Percentiles rank a stretch among this genome's conserved stretches.
Evolutionary conservation across 1,284 basidiomycete species (phyloP).

Genomic region (Irpex sp.): DNA sequence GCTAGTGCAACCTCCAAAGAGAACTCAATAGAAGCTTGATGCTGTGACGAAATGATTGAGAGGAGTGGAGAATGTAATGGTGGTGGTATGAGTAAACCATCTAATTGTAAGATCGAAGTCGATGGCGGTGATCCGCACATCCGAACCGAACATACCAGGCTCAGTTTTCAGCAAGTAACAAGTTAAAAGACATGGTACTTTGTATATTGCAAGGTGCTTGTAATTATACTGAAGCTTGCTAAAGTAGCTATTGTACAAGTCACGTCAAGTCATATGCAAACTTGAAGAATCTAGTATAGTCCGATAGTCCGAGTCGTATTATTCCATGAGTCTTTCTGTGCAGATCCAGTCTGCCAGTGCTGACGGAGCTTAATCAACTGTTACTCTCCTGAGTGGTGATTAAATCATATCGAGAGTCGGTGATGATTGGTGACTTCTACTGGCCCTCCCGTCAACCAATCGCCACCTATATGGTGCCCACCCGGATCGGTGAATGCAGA

Average conservation of each 20-base stretch:
- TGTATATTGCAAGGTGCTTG: neutral
- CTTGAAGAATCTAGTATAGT: neutral
- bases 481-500: neutral
- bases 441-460: neutral
- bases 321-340: neutral
- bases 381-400: neutral
- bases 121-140: neutral
- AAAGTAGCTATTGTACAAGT: conserved; percentile 3
- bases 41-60: neutral
- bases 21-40: too few species aligned
- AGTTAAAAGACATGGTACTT: too few species aligned
- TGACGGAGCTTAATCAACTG: neutral
- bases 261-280: conserved; percentile 2
- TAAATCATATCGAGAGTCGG: neutral
- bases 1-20: too few species aligned
- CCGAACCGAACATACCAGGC: neutral
- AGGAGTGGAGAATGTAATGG: neutral
- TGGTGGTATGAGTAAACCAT: neutral
- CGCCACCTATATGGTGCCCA: neutral
- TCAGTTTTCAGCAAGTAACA: neutral
- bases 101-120: neutral
- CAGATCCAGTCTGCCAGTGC: conserved; percentile 1
- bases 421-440: neutral
- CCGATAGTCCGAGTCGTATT: neutral
- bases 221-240: neutral